Evolutionary conservation across 108 stramenopile species (phyloP), one percentile per base, ranked within the genome.

Genomic region (Cyclotella cryptica): DNA sequence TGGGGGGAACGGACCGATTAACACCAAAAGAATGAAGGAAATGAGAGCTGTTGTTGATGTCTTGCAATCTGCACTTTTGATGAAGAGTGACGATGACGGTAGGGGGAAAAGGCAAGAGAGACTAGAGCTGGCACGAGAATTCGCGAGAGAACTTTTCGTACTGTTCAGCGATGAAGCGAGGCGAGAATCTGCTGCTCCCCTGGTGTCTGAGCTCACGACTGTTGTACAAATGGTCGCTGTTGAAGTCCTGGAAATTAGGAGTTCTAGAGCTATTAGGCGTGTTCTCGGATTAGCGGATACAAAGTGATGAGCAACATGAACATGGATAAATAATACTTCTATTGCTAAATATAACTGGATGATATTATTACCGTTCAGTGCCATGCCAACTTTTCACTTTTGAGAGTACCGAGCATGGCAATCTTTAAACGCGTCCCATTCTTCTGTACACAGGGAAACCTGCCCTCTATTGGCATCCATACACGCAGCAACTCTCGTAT

Each of bases 181-280:
- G 24, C 88, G 90, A 35, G 79, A 85, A 71, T 76, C 90, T 40
- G 81, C 86, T n/a, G 83, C 75, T 17, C 90, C 89, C 12, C 54
- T 93, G 30, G 61, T 96, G 52, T 89, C 86, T 54, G 95, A 93
- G 61, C 60, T 91, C 26, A 85, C 69, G 54, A 84, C 63, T 44
- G 95, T 93, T 15, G 74, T 89, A 60, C 90, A 90, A 77, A 84
- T 89, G 84, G 95, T 96, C 6, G 95, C 95, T 35, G 92, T 93
- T 21, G 90, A 93, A 84, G 92, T 96, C 1, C 60, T 96, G 24
- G 92, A 96, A 72, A 96, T 93, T 39, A 78, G 95, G 55, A 87
- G 87, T 26, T 92, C 92, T 8, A 75, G 95, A 21, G 92, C 92
- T 18, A 84, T 96, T 61, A 69, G 91, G 68, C 72, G 79, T 44